These are phyloP conservation scores for Citrus cavaleriei DNA, from an alignment of 345 rosid genomes.

Conservation along the genomic window DNA sequence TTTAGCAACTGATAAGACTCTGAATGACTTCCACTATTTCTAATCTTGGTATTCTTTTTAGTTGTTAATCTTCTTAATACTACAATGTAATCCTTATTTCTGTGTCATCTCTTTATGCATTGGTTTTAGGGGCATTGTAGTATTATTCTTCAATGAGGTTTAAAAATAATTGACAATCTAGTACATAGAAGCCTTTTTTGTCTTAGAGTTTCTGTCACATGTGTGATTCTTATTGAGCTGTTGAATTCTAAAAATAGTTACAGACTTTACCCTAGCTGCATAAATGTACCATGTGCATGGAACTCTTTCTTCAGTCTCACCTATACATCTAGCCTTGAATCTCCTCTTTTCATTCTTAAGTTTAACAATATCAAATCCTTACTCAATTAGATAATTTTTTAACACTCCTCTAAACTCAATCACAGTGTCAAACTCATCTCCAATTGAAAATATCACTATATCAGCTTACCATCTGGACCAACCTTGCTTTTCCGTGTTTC, in stretches of 20 bases:
- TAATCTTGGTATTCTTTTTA: background rate
- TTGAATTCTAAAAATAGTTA: background rate
- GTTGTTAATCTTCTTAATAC: background rate
- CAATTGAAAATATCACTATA: too few relatives aligned
- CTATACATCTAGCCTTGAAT: background rate
- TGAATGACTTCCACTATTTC: background rate
- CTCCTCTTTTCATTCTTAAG: background rate
- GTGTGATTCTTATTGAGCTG: background rate
- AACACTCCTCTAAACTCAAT: too few relatives aligned
- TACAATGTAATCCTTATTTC: background rate
- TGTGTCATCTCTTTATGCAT: background rate
- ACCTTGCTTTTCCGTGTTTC: too few relatives aligned
- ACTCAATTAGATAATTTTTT: too few relatives aligned
- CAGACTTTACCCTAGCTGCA: background rate
- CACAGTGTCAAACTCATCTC: too few relatives aligned
- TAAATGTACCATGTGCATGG: background rate
- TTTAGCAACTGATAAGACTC: background rate
- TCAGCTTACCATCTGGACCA: too few relatives aligned
- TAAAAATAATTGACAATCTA: background rate
- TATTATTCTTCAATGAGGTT: background rate
- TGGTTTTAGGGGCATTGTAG: background rate
- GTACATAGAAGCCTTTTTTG: background rate
- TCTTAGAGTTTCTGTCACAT: background rate
- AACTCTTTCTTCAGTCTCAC: background rate
- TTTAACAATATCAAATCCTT: too few relatives aligned